phyloP scores from a whole-genome alignment of 2,329 filamentous ascomycete genomes.

The Mollisiaceae sp. region DNA sequence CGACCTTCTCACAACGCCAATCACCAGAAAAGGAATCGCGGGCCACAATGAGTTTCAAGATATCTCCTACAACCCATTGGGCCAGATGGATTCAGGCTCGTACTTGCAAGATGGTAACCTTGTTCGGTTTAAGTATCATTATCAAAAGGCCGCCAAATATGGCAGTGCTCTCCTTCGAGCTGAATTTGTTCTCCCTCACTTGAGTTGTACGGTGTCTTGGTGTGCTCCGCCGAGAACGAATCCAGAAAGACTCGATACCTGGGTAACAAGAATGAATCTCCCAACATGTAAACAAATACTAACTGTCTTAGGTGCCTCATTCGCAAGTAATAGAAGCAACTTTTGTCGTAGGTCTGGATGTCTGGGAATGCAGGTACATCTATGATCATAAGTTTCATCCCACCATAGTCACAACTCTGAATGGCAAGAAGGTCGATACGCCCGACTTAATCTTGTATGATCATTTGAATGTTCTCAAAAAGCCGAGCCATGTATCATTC shows the following conservation, averaged over 20 bases:
- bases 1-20: conserved; percentile 36
- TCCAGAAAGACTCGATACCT: conserved; percentile 52
- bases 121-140: conserved; percentile 58
- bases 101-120: conserved; percentile 57
- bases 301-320: conserved; percentile 54
- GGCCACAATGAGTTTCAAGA: conserved; percentile 44
- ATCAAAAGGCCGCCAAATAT: conserved; percentile 57
- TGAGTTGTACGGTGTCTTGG: conserved; percentile 58
- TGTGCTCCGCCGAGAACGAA: conserved; percentile 54
- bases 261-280: conserved; percentile 51
- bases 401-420: conserved; percentile 51
- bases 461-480: conserved; percentile 48
- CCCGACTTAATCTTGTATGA: conserved; percentile 57
- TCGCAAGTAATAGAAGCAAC: conserved; percentile 60
- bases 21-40: conserved; percentile 52
- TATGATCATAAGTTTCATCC: conserved; percentile 54
- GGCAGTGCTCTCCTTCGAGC: conserved; percentile 58
- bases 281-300: conserved; percentile 38
- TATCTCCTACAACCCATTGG: conserved; percentile 48
- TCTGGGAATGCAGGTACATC: conserved; percentile 54
- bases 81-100: conserved; percentile 57
- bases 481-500: conserved; percentile 50
- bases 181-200: conserved; percentile 57
- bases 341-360: conserved; percentile 55
- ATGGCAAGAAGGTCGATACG: conserved; percentile 54